Conservation (phyloP, 2,329 filamentous ascomycete species). For the Sporothrix euskadiensis region DNA sequence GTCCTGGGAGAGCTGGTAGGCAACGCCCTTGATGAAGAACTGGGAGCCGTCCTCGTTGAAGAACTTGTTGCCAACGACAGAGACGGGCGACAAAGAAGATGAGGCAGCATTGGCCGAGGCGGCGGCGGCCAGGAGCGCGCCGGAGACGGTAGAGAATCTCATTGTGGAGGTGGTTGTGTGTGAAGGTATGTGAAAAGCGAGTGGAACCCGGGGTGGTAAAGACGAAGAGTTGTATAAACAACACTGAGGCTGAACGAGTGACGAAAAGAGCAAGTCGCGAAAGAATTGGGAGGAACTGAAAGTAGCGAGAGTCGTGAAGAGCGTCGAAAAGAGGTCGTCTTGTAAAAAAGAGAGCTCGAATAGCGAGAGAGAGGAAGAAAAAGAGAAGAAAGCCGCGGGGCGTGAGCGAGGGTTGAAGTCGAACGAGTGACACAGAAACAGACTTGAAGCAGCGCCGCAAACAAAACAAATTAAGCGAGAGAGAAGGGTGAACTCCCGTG, state of each 20-base stretch:
- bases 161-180: conserved; percentile 37
- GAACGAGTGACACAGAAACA: conserved; percentile 20
- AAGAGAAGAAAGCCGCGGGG: background rate
- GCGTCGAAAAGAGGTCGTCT: background rate
- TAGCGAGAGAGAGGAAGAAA: background rate
- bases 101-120: conserved; percentile 23
- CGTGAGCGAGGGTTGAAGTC: background rate
- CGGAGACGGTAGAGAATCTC: conserved; percentile 42
- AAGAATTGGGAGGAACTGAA: background rate
- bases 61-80: conserved; percentile 74
- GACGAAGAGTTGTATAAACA: background rate
- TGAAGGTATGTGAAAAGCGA: background rate
- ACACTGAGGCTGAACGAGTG: background rate
- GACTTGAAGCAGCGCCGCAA: background rate
- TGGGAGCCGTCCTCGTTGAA: conserved; percentile 77
- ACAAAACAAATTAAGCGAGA: conserved; percentile 11
- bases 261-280: background rate
- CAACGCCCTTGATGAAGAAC: conserved; percentile 75
- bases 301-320: background rate
- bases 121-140: conserved; percentile 42
- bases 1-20: conserved; percentile 64
- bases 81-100: conserved; percentile 48
- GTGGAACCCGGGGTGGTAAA: background rate
- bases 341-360: background rate
- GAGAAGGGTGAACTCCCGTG: background rate